phyloP scores from a whole-genome alignment of 495 filamentous ascomycete species.

The Penicillium bialowiezense region DNA sequence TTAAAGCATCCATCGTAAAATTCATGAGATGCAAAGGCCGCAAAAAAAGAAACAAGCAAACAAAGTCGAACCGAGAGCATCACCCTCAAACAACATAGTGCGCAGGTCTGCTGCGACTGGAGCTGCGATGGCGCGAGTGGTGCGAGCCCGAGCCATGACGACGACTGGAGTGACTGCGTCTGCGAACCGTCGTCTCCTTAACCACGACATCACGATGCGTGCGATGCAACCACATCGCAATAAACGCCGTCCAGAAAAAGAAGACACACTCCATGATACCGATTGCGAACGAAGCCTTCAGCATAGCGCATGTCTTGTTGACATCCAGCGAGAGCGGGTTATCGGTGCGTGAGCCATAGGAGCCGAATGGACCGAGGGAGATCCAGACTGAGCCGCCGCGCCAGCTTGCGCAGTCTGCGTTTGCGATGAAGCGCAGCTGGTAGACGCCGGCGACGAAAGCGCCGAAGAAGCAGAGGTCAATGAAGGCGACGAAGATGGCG shows the following conservation, averaged over 20 bases:
- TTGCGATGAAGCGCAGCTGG: constrained; percentile 66
- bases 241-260: constrained; percentile 69
- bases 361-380: constrained; percentile 60
- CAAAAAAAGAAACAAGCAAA: neutral
- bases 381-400: constrained; percentile 46
- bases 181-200: constrained; percentile 40
- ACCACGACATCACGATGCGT: constrained; percentile 32
- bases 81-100: constrained; percentile 37
- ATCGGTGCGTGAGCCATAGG: constrained; percentile 34
- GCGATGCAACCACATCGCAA: constrained; percentile 58
- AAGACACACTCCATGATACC: constrained; percentile 85
- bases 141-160: constrained; percentile 28
- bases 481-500: constrained; percentile 69
- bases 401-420: constrained; percentile 63
- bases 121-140: constrained; percentile 32
- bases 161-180: constrained; percentile 43
- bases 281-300: constrained; percentile 82
- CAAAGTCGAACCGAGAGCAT: neutral
- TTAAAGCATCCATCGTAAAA: constrained; percentile 5
- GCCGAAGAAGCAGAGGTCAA: constrained; percentile 80
- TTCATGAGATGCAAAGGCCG: neutral
- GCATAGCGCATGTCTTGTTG: constrained; percentile 81
- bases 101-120: constrained; percentile 27
- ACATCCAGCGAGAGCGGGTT: constrained; percentile 43
- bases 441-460: constrained; percentile 79